phyloP scores from a whole-genome alignment of 176 grass and related monocot species.

The Carex pumila region DNA sequence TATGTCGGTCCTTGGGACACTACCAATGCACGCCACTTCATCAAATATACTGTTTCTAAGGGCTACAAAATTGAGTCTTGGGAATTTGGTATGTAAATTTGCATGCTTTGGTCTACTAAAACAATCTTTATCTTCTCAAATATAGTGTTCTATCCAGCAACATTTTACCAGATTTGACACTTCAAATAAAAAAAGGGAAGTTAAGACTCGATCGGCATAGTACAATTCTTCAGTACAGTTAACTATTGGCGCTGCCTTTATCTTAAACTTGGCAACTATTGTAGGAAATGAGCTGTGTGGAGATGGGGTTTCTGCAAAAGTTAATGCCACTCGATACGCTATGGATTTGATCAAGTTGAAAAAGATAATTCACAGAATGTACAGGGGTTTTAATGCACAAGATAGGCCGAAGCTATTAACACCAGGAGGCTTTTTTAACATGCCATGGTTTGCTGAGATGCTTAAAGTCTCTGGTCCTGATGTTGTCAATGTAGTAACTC shows the following conservation, averaged over 20 bases:
- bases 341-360: constrained; percentile 33
- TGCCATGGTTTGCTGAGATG: constrained; percentile 49
- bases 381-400: neutral
- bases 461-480: constrained; percentile 34
- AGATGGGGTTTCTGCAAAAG: constrained; percentile 34
- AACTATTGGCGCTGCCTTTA: neutral
- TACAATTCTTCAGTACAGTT: neutral
- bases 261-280: neutral
- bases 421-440: constrained; percentile 48
- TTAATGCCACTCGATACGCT: constrained; percentile 32
- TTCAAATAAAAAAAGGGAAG: too few relatives aligned
- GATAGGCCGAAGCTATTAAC: constrained; percentile 38
- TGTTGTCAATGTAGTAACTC: constrained; percentile 44
- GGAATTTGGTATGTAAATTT: constrained; percentile 33
- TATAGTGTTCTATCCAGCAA: neutral
- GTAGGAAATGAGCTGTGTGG: constrained; percentile 52
- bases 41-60: constrained; percentile 33
- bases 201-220: neutral
- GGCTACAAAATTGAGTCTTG: constrained; percentile 47
- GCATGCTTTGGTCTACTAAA: neutral
- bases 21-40: constrained; percentile 41
- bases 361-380: constrained; percentile 22
- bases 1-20: constrained; percentile 35
- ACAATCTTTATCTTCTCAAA: neutral
- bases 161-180: neutral